Evolutionary conservation across 805 yeast species (phyloP).

Genomic region (Candida tallmaniae): DNA sequence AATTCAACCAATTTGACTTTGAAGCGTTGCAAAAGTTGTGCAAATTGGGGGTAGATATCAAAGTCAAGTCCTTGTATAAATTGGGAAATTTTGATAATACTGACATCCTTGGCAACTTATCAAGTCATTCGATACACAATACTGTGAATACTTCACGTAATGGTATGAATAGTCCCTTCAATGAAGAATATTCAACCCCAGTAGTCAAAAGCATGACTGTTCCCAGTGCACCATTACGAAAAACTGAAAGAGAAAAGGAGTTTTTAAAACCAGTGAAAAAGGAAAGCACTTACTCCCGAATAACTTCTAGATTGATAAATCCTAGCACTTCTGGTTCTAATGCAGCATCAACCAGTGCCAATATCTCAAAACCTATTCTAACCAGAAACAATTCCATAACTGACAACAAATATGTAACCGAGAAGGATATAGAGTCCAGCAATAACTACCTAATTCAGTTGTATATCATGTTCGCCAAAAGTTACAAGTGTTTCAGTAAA

Average conservation of each 20-base stretch:
- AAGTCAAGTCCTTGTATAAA: conserved; percentile 44
- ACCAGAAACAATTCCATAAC: conserved; percentile 21
- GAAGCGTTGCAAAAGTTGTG: conserved; percentile 81
- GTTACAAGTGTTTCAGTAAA: conserved; percentile 53
- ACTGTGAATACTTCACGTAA: not conserved
- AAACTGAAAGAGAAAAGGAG: conserved; percentile 20
- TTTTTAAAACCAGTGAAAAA: conserved; percentile 29
- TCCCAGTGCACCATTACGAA: conserved; percentile 38
- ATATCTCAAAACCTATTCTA: conserved; percentile 8
- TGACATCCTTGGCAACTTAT: not conserved
- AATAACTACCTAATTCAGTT: conserved; percentile 44
- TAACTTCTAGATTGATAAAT: conserved; percentile 44
- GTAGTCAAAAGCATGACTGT: conserved; percentile 19
- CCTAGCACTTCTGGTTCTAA: conserved; percentile 26
- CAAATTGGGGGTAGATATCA: conserved; percentile 64
- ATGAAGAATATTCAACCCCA: conserved; percentile 21
- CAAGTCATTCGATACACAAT: not conserved
- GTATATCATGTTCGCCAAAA: conserved; percentile 54
- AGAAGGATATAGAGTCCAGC: conserved; percentile 23
- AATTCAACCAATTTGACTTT: conserved; percentile 75
- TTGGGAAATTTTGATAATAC: not conserved
- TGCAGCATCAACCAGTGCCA: too few species aligned
- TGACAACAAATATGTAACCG: conserved; percentile 7
- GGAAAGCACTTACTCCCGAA: conserved; percentile 38
- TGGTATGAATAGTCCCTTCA: conserved; percentile 3